These are phyloP conservation scores for Talaromyces atroroseus DNA, from an alignment of 2,329 filamentous ascomycete species.

Conservation along the genomic window DNA sequence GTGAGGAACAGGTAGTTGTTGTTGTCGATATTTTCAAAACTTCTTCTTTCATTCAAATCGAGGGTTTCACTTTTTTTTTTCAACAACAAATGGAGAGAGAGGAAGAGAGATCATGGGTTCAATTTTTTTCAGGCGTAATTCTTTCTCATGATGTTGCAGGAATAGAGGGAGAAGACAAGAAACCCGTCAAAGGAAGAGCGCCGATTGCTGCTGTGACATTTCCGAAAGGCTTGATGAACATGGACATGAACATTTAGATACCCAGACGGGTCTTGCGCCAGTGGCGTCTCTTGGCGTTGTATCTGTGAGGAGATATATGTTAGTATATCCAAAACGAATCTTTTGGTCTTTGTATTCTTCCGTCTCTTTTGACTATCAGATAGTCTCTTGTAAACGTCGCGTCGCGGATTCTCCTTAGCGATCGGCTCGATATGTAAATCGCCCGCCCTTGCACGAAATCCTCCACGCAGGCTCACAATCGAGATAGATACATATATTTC, in stretches of 20 bases:
- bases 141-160: background rate
- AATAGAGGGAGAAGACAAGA: background rate
- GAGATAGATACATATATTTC: background rate
- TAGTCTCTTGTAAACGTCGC: background rate
- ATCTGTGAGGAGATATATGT: constrained; percentile 55
- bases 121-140: background rate
- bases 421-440: background rate
- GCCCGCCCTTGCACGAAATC: background rate
- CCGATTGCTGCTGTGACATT: constrained; percentile 9
- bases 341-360: too few relatives aligned
- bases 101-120: background rate
- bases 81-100: background rate
- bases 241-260: constrained; percentile 62
- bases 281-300: constrained; percentile 99
- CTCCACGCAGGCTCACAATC: background rate
- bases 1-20: background rate
- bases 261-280: constrained; percentile 99
- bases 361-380: background rate
- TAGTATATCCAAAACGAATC: background rate
- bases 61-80: background rate
- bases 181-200: constrained; percentile 8
- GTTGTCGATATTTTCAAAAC: background rate
- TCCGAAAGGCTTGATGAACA: background rate
- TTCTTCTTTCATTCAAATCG: too few relatives aligned
- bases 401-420: background rate